A percentile compares a stretch with the other conserved stretches of the same genome.
Conservation (phyloP, 2,329 filamentous ascomycete genomes). For the Esteya vermicola region DNA sequence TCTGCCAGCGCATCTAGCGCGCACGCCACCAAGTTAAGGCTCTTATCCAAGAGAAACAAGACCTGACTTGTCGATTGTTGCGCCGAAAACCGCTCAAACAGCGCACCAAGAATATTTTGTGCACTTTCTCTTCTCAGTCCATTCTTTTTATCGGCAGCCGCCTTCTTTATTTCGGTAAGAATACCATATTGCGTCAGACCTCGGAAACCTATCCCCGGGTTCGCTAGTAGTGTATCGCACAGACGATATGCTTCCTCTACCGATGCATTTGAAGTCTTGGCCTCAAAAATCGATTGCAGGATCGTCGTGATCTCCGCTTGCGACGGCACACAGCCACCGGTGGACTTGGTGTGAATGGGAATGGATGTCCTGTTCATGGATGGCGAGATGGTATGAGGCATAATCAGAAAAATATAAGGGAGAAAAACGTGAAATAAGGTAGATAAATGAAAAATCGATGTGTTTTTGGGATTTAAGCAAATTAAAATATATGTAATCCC, state of each 20-base stretch:
- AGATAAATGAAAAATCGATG: background rate
- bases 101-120: constrained; percentile 85
- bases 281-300: constrained; percentile 53
- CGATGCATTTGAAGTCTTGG: constrained; percentile 53
- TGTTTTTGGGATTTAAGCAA: background rate
- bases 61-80: constrained; percentile 68
- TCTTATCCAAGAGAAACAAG: constrained; percentile 69
- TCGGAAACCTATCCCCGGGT: constrained; percentile 30
- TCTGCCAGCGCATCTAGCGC: constrained; percentile 80
- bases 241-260: constrained; percentile 49
- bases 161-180: constrained; percentile 48
- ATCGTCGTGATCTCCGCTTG: constrained; percentile 52
- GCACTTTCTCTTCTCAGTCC: constrained; percentile 72
- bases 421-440: too few species aligned
- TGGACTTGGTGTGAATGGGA: constrained; percentile 13
- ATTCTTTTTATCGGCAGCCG: constrained; percentile 87
- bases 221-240: constrained; percentile 43
- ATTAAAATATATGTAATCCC: too few species aligned
- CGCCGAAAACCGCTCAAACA: constrained; percentile 79
- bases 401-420: constrained; percentile 1
- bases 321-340: constrained; percentile 28
- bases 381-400: constrained; percentile 12
- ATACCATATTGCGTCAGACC: constrained; percentile 40
- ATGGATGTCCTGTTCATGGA: constrained; percentile 10
- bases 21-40: constrained; percentile 52